Conservation (phyloP, 805 yeast species). For the Saturnispora bothae region DNA sequence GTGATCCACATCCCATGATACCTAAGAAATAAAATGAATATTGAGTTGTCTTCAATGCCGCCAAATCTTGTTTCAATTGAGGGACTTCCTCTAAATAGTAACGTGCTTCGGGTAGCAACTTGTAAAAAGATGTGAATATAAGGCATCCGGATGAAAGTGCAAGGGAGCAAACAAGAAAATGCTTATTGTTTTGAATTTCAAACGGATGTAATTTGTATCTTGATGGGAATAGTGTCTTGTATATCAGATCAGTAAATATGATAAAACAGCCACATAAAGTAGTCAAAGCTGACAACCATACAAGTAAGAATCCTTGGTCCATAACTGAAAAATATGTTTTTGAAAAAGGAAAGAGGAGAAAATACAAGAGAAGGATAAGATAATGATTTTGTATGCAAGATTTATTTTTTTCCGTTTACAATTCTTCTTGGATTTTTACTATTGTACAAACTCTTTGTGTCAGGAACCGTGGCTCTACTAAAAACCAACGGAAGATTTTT, state of each 20-base stretch:
- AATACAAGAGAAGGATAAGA: not conserved
- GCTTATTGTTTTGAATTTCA: conserved; percentile 46
- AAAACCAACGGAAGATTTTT: conserved; percentile 9
- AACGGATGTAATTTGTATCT: conserved; percentile 35
- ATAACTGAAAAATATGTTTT: no score
- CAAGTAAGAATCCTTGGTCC: conserved; percentile 55
- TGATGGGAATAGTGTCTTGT: conserved; percentile 33
- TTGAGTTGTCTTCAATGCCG: conserved; percentile 33
- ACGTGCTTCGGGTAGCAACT: conserved; percentile 61
- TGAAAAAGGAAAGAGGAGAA: not conserved
- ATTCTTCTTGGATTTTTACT: no score
- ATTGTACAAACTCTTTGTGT: no score
- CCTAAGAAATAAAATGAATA: conserved; percentile 39
- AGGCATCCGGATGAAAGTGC: conserved; percentile 78
- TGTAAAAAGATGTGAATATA: conserved; percentile 64
- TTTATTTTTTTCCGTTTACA: no score
- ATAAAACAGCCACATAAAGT: conserved; percentile 64
- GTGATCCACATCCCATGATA: conserved; percentile 41
- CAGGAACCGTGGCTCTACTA: conserved; percentile 10
- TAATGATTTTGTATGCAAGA: no score
- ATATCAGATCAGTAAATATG: conserved; percentile 51
- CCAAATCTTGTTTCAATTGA: conserved; percentile 16
- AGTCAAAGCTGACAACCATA: conserved; percentile 54
- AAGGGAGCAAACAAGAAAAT: conserved; percentile 62
- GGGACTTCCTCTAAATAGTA: conserved; percentile 31